Evolutionary conservation across 1,284 basidiomycete genomes (phyloP).

Genomic region (Tylopilus orsonianus): DNA sequence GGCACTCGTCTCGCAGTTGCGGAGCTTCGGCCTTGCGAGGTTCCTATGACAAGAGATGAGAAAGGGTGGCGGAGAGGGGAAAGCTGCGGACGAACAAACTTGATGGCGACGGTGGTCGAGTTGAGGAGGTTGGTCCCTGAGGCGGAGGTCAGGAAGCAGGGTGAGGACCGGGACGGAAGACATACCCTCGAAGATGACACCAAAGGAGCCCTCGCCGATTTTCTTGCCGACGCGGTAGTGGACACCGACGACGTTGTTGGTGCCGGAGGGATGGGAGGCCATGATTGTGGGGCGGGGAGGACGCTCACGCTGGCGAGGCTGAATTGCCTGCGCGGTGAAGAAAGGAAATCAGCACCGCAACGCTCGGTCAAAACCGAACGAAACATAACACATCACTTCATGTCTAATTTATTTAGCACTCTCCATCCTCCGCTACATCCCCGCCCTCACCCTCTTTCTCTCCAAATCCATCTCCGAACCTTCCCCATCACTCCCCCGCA

Average conservation of each 20-base stretch:
- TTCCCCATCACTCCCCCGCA: neutral
- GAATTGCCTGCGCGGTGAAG: constrained; percentile 31
- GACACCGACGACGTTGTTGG: constrained; percentile 71
- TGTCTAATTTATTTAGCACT: constrained; percentile 1
- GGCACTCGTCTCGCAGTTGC: constrained; percentile 94
- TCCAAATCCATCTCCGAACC: constrained; percentile 13
- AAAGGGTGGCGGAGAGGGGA: constrained; percentile 6
- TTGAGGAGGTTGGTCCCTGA: constrained; percentile 86
- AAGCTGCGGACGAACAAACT: constrained; percentile 72
- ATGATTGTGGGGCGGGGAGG: constrained; percentile 18
- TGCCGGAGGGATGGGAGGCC: constrained; percentile 47
- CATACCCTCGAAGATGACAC: constrained; percentile 78
- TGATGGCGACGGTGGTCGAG: constrained; percentile 90
- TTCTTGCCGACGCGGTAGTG: constrained; percentile 83
- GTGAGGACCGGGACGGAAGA: constrained; percentile 6
- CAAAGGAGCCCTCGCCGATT: constrained; percentile 84
- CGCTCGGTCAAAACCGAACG: constrained; percentile 34
- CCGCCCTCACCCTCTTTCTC: constrained; percentile 12
- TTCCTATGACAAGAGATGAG: constrained; percentile 58
- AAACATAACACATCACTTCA: neutral
- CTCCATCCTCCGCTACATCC: constrained; percentile 21
- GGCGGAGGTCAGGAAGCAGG: neutral
- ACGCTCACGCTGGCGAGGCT: constrained; percentile 25
- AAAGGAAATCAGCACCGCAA: constrained; percentile 24
- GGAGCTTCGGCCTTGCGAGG: constrained; percentile 98